Percentiles rank a stretch among this genome's conserved stretches.
Evolutionary conservation across 192 early-diverging fungal genomes (phyloP).

Genomic region (Coemansia sp.): DNA sequence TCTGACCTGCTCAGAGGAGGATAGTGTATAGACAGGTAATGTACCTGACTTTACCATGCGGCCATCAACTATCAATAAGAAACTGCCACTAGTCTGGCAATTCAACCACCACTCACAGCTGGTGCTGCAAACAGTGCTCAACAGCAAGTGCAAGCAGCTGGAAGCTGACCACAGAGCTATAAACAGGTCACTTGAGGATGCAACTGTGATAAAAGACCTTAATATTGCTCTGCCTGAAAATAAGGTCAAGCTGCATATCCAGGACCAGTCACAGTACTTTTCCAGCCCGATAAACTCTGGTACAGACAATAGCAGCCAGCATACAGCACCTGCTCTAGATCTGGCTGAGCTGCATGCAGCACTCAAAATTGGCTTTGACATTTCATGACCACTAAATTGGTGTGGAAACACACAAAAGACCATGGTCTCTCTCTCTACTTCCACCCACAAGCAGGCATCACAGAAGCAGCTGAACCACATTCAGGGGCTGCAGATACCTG

Average conservation of each 20-base stretch:
- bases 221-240: slow-evolving; percentile 49
- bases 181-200: slow-evolving; percentile 53
- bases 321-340: neutral
- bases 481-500: slow-evolving; percentile 37
- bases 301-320: neutral
- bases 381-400: slow-evolving; percentile 16
- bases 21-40: slow-evolving; percentile 77
- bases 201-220: slow-evolving; percentile 73
- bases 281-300: slow-evolving; percentile 58
- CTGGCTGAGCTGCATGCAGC: slow-evolving; percentile 3
- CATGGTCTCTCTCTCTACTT: slow-evolving; percentile 20
- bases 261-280: slow-evolving; percentile 74
- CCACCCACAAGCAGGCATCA: slow-evolving; percentile 16
- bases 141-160: slow-evolving; percentile 24
- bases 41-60: slow-evolving; percentile 81
- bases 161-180: neutral
- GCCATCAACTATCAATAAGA: slow-evolving; percentile 60
- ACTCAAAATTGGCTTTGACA: slow-evolving; percentile 30
- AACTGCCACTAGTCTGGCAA: slow-evolving; percentile 73
- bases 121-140: slow-evolving; percentile 59
- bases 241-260: slow-evolving; percentile 65
- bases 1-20: slow-evolving; percentile 77
- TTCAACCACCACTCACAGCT: slow-evolving; percentile 89
- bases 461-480: slow-evolving; percentile 39
- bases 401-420: slow-evolving; percentile 36